Base-by-base conservation (phyloP, 2,329 filamentous ascomycete species). In the Annulohypoxylon truncatum region DNA sequence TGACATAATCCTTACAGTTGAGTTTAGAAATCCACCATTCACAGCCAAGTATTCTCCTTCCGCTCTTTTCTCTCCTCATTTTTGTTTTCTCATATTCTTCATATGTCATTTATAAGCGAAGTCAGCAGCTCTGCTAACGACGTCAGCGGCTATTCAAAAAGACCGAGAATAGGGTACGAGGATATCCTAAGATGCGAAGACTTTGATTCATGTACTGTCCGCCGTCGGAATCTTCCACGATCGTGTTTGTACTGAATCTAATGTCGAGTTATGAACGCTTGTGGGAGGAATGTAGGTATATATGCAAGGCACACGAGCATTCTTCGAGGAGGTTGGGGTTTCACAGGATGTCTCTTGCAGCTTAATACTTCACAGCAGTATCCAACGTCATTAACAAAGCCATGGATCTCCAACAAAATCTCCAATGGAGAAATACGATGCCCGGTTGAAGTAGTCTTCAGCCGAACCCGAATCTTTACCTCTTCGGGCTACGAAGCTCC, bases 301-400 rank as follows among this genome's bases (percentile, higher is more conserved):
- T 44, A 65, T 60, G 66, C 62, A 66, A 69, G 62, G 66, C 51
- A 69, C 66, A 62, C 40, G 33, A 46, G 42, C 44, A 28, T 29
- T 31, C 26, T 18, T 24, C 24, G 20, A 42, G 54, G 59, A 66
- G 66, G 66, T 15, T 68, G 66, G 62, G 42, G 62, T 57, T 57
- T 2, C 55, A 68, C 66, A 57, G 28, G 38, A 47, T 10, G 26
- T 24, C 24, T 61, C 31, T 59, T 44, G 20, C 47, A 35, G n/a
- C 59, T 58, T 58, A 56, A 50, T 20, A 18, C 52, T 64, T 61
- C 58, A 48, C 24, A 15, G 46, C 50, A 62, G 58, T 13, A 4
- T 26, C 50, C 4, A 66, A 68, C 66, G 58, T 66, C 59, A 68
- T 63, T 24, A 7, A 59, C 15, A 44, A 52, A 63, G 53, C 62